Evolutionary conservation across 129 eudicot species (phyloP), one percentile per base, ranked within the genome.

Genomic region (Saussurea involucrata): DNA sequence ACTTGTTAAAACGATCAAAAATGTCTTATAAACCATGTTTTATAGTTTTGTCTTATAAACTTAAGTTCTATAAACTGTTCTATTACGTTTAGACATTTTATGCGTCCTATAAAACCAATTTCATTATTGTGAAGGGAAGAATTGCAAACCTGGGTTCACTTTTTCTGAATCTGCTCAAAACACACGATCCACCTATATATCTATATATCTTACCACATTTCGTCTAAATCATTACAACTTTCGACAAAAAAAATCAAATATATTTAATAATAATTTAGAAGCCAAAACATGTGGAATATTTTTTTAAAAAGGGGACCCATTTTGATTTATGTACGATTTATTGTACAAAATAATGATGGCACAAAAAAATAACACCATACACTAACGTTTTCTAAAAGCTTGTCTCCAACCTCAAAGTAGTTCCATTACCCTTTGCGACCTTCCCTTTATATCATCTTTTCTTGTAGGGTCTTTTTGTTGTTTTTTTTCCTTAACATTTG

Each of bases 371-470:
- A 68, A 24, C 63, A 34, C 75, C 69, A 68, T 58, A 55, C 28
- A 67, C 22, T 49, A 78, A 49, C 70, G 65, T 70, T 28, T 27
- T 12, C 70, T 33, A 78, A 68, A 77, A 32, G 75, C 40, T 68
- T 55, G 81, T 57, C 76, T 68, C 63, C 70, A 78, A 78, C 65
- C 49, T 63, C 28, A 78, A 78, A 78, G 71, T 61, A 70, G 70
- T 63, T 70, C 82, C 82, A 78, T 78, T 70, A 70, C 12, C 46
- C 63, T 53, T 58, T n/a, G 4, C 46, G 76, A 58, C 46, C 34
- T 57, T 68, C 63, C 76, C 71, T 78, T 78, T 78, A 78, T 70
- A 70, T 78, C 65, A 60, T 67, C 64, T n/a, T 69, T 78, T 66
- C 7, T 3, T 58, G 76, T 78, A 78, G 82, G 82, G 82, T 70